phyloP scores from a whole-genome alignment of 345 rosid species.

The Fremontodendron californicum region DNA sequence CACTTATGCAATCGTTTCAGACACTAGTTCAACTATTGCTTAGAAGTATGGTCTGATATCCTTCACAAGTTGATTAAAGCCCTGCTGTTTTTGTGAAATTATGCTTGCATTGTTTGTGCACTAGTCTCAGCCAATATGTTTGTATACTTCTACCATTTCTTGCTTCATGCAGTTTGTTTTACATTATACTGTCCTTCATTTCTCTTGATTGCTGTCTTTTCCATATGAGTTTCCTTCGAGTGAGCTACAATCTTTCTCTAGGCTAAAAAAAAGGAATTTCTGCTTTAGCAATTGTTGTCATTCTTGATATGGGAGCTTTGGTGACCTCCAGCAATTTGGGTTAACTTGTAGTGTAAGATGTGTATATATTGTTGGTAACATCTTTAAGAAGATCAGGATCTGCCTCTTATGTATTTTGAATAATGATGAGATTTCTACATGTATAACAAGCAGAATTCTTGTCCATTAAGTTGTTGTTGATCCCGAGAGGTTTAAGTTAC shows the following conservation, averaged over 20 bases:
- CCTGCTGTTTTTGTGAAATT: background rate
- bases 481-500: background rate
- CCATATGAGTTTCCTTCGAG: background rate
- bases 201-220: background rate
- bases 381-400: background rate
- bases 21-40: background rate
- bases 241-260: background rate
- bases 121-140: background rate
- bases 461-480: background rate
- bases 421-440: background rate
- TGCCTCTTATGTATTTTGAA: background rate
- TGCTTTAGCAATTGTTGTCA: background rate
- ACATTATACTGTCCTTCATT: background rate
- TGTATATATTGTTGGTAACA: background rate
- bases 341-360: background rate
- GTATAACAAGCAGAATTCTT: background rate
- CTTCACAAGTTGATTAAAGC: background rate
- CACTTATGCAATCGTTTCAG: background rate
- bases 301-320: background rate
- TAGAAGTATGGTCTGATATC: background rate
- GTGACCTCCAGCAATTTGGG: background rate
- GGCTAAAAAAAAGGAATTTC: background rate
- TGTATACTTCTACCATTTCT: background rate
- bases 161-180: background rate
- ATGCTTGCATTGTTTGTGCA: background rate